Evolutionary conservation across 305 asterid genomes (phyloP).

Genomic region (Fraxinus sp.): DNA sequence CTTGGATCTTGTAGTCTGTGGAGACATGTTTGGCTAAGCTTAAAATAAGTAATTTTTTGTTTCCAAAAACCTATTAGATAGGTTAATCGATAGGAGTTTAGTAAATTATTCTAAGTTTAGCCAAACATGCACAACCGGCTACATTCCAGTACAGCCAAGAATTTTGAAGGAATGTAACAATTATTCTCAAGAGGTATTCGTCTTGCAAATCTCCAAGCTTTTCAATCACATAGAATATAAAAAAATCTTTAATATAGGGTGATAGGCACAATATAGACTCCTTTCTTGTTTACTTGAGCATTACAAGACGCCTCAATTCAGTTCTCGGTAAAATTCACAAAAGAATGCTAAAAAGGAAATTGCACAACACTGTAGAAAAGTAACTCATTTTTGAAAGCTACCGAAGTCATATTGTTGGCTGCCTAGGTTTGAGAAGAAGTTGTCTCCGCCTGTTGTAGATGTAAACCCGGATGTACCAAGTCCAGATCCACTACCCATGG

Average conservation of each 20-base stretch:
- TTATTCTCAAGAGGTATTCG: not conserved
- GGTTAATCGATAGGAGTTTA: not conserved
- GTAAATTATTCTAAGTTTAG: not conserved
- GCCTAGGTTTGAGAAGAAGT: conserved; percentile 69
- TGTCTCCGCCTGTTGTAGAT: conserved; percentile 46
- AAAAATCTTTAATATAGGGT: not conserved
- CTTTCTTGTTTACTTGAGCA: not conserved
- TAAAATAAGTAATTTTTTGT: not conserved
- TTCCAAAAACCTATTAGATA: not conserved
- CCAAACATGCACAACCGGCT: not conserved
- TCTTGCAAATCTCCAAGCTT: not conserved
- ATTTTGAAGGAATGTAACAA: not conserved
- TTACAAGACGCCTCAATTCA: conserved; percentile 25
- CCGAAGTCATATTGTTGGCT: conserved; percentile 63
- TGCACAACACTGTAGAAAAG: conserved; percentile 4
- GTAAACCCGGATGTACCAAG: conserved; percentile 54
- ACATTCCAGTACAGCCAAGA: not conserved
- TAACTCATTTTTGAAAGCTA: conserved; percentile 56
- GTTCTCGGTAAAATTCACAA: conserved; percentile 16
- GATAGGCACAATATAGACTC: not conserved
- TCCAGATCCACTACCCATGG: conserved; percentile 66
- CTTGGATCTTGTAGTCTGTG: not conserved
- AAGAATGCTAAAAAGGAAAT: conserved; percentile 23
- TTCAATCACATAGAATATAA: not conserved
- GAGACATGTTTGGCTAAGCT: not conserved